Base-by-base conservation (phyloP, 352 stramenopile species). In the Halophytophthora polymorphica region DNA sequence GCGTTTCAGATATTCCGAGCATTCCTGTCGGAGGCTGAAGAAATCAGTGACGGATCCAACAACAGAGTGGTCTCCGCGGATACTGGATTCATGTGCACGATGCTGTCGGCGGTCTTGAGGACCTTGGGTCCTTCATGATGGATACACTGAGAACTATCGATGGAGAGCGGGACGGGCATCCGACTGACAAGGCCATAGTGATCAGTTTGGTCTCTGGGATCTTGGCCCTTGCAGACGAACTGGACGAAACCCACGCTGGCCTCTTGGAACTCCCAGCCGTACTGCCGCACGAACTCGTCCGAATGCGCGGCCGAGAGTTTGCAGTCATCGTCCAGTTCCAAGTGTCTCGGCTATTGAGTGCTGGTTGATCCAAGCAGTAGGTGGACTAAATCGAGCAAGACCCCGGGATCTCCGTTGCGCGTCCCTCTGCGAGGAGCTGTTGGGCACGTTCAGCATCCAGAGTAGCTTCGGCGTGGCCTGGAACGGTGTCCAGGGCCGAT, bases 311-410 rank as follows among this genome's bases (percentile, higher is more conserved):
- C 12, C 50, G 56, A 25, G 45, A 65, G 45, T 69, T 69, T 33
- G 37, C 46, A 10, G 39, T 29, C 3, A 21, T 47, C 4, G 13
- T 69, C 19, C 45, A 37, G 17, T 49, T 50, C 31, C 61, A 69
- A 28, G 56, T 52, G 21, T 36, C 66, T 25, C 56, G 61, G 41
- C 46, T 70, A 51, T 33, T 42, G 31, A 18, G 51, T 7, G 51
- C 47, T 37, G 61, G 56, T 31, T 70, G 56, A 50, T 57, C 56
- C 2, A 43, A 37, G 6, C 61, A 70, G 48, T 48, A 70, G 22
- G 58, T 70, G 4, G 56, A 70, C 22, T 70, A 56, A 56, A 70
- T 70, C 21, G 56, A 66, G 56, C 61, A 66, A 39, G 61, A 66
- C 66, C 63, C 36, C 61, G 66, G 43, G 51, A 70, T 36, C 22